Base-by-base conservation (phyloP, 345 rosid species). In the Kernera saxatilis region DNA sequence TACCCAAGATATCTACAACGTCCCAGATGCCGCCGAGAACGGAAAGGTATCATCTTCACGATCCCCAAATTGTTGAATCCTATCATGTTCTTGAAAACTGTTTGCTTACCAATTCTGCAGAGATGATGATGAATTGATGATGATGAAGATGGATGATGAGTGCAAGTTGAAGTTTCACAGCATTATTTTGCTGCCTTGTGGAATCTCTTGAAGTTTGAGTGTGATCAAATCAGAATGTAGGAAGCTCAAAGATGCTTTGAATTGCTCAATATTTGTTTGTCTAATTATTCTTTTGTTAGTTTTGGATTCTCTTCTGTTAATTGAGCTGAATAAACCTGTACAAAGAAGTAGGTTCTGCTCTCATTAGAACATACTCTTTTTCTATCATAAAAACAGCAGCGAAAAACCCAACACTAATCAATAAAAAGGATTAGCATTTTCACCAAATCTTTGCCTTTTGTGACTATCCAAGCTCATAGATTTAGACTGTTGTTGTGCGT, bases 1-100 rank as follows among this genome's bases (percentile, higher is more conserved):
- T 22, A 80, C 85, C 1, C 75, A 50, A 54, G 96, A 88, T 67
- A 35, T 80, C 0, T 93, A 93, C 82, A 81, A 85, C 68, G 92
- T 88, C n/a, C 81, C 84, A 10, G 96, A 88, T 54, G 1, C 36
- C 0, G 77, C 80, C 1, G 90, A 80, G 8, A 83, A 67, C 39
- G 79, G 75, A 17, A 85, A 89, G 90, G 98, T 86, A 82, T 23
- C 46, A 37, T 52, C 44, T 6, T 37, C 19, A 49, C 32, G 2
- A 58, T 8, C 6, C 66, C 18, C 5, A 3, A 5, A 14, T n/a
- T n/a, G n/a, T n/a, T n/a, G n/a, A n/a, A n/a, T n/a, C n/a, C n/a
- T n/a, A 41, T 17, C 12, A 8, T 3, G 25, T 18, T 2, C 8
- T 10, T 54, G n/a, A n/a, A n/a, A 27, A 19, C 19, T 22, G 8